These are phyloP conservation scores for Potentilla sterilis DNA, from an alignment of 306 rosid genomes.

Conservation along the genomic window DNA sequence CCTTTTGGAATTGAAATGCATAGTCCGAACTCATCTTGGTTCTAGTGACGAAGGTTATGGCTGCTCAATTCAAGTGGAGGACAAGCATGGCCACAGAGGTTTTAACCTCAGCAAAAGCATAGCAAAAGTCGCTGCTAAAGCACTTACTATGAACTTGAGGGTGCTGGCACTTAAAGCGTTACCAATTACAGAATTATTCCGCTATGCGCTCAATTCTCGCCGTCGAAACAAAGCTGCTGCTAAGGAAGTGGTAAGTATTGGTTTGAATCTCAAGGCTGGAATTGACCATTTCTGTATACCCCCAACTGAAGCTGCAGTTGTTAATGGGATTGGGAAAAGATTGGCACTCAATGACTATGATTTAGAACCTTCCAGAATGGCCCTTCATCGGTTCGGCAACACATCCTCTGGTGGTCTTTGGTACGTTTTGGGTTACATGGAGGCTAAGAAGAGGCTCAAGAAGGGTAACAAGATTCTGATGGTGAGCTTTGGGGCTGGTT, in stretches of 20 bases:
- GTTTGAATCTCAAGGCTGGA: slow-evolving; percentile 62
- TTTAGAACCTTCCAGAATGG: slow-evolving; percentile 78
- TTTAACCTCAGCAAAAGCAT: slow-evolving; percentile 67
- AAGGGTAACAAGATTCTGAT: slow-evolving; percentile 64
- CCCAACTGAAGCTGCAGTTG: slow-evolving; percentile 72
- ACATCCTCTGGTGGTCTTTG: slow-evolving; percentile 84
- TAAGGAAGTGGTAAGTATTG: background rate
- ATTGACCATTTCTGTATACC: slow-evolving; percentile 79
- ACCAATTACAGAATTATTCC: slow-evolving; percentile 51
- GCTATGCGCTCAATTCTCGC: slow-evolving; percentile 25
- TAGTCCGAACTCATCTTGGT: slow-evolving; percentile 67
- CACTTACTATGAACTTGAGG: slow-evolving; percentile 61
- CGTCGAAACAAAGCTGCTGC: background rate
- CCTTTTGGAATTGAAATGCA: slow-evolving; percentile 54
- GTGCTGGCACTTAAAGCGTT: slow-evolving; percentile 45
- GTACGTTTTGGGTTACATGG: slow-evolving; percentile 94
- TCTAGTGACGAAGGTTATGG: slow-evolving; percentile 71
- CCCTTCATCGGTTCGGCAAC: slow-evolving; percentile 85
- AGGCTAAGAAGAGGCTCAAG: slow-evolving; percentile 72
- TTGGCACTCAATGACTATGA: slow-evolving; percentile 60
- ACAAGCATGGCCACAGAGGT: slow-evolving; percentile 54
- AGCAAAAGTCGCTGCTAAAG: slow-evolving; percentile 63
- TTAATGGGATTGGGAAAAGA: slow-evolving; percentile 70
- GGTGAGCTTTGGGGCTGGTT: slow-evolving; percentile 94
- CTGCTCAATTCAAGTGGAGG: slow-evolving; percentile 76